Conservation (phyloP, 345 rosid species). For the Eucalyptus erythrocorys region DNA sequence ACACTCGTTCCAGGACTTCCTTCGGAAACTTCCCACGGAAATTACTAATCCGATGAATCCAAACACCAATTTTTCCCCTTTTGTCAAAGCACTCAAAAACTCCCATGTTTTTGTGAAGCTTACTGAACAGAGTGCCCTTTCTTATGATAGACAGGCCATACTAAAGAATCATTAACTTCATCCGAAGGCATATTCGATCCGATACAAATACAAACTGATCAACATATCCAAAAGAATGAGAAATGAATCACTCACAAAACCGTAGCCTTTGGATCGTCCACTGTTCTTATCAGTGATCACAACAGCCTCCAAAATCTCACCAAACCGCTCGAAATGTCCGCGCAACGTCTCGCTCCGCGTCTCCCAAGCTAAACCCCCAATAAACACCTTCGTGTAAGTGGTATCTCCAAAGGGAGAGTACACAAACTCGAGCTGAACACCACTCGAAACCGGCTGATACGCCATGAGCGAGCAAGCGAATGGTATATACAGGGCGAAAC, state of each 20-base stretch:
- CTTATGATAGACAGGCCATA: background rate
- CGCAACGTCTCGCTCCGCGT: constrained; percentile 82
- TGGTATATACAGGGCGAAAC: background rate
- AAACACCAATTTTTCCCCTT: background rate
- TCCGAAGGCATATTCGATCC: background rate
- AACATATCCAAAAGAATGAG: background rate
- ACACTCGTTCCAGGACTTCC: background rate
- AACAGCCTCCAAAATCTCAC: constrained; percentile 92
- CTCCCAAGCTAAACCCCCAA: constrained; percentile 95
- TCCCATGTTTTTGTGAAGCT: background rate
- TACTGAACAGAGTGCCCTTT: background rate
- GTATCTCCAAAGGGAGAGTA: constrained; percentile 81
- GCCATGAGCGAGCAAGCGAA: constrained; percentile 18
- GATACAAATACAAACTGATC: background rate
- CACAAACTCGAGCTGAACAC: constrained; percentile 31
- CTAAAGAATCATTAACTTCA: background rate
- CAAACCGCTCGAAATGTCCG: constrained; percentile 73
- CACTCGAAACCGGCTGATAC: constrained; percentile 37
- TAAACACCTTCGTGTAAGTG: constrained; percentile 74
- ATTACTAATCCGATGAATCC: background rate
- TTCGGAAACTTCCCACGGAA: background rate
- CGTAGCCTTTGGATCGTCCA: constrained; percentile 97
- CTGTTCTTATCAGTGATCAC: constrained; percentile 91
- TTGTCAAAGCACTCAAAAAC: background rate
- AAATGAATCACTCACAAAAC: constrained; percentile 68